Conservation (phyloP, 2,329 filamentous ascomycete genomes). For the Cephalotrichum gorgonifer region DNA sequence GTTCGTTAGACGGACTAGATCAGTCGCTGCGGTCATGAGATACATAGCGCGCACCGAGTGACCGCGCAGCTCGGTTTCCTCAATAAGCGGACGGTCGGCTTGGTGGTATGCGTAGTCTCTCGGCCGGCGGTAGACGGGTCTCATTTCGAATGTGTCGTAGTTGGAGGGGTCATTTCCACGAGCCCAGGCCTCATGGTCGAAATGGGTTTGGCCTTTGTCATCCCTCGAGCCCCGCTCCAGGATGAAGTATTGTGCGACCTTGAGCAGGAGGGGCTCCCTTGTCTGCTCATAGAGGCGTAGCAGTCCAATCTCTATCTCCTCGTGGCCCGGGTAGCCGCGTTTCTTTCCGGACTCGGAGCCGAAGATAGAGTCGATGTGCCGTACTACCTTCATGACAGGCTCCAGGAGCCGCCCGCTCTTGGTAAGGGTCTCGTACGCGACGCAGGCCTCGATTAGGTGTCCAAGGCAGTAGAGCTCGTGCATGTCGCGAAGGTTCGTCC, state of each 20-base stretch:
- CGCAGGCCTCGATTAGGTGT: conserved; percentile 50
- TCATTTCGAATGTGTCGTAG: too few species aligned
- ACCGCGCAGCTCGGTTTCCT: conserved; percentile 45
- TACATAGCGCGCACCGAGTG: conserved; percentile 53
- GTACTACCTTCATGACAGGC: conserved; percentile 43
- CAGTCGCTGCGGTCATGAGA: conserved; percentile 46
- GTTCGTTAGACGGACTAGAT: conserved; percentile 29
- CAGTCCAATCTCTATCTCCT: conserved; percentile 36
- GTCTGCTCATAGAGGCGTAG: conserved; percentile 24
- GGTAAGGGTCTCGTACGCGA: conserved; percentile 44
- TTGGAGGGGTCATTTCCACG: conserved; percentile 40
- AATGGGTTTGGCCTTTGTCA: conserved; percentile 37
- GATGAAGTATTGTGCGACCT: conserved; percentile 45
- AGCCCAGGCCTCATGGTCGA: conserved; percentile 38
- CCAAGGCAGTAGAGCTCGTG: conserved; percentile 54
- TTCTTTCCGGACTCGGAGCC: conserved; percentile 36
- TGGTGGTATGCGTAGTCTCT: conserved; percentile 44
- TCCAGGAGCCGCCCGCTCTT: conserved; percentile 38
- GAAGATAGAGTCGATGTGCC: conserved; percentile 39
- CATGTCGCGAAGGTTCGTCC: too few species aligned
- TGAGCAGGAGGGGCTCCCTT: conserved; percentile 23
- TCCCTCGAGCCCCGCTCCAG: conserved; percentile 43
- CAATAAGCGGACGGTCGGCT: conserved; percentile 41
- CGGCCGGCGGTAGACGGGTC: conserved; percentile 34
- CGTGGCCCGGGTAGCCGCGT: conserved; percentile 50